Conservation (phyloP, 2,329 filamentous ascomycete genomes). For the Colletotrichum neosansevieriae region DNA sequence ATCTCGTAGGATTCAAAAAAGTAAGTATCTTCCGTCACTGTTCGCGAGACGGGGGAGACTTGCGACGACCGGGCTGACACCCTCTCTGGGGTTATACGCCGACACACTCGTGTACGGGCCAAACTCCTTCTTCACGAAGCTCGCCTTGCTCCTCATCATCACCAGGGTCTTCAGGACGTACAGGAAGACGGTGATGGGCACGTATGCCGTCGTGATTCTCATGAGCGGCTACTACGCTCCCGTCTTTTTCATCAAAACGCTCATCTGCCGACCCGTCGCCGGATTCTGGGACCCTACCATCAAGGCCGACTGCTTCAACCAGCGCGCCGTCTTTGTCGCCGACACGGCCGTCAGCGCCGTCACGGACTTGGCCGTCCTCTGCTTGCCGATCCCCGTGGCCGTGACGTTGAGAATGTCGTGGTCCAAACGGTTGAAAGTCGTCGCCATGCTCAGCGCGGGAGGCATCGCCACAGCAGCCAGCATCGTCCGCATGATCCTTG, state of each 20-base stretch:
- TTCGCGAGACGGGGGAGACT: too few species aligned
- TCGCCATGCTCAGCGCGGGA: conserved; percentile 47
- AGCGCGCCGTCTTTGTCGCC: conserved; percentile 48
- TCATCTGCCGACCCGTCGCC: conserved; percentile 54
- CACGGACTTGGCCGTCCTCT: conserved; percentile 48
- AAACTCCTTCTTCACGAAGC: conserved; percentile 55
- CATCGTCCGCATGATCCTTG: conserved; percentile 46
- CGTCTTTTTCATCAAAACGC: conserved; percentile 52
- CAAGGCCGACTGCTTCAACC: conserved; percentile 50
- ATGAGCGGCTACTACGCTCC: conserved; percentile 51
- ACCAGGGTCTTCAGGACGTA: conserved; percentile 57
- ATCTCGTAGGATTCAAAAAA: conserved; percentile 51
- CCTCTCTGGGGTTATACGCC: conserved; percentile 47
- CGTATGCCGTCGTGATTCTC: conserved; percentile 53
- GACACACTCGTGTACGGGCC: conserved; percentile 59
- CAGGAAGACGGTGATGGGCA: conserved; percentile 52
- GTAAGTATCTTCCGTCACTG: conserved; percentile 38
- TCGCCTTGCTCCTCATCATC: conserved; percentile 57
- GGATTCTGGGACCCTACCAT: conserved; percentile 53
- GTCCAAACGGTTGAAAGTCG: conserved; percentile 47
- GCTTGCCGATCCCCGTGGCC: conserved; percentile 48
- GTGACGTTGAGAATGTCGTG: conserved; percentile 48
- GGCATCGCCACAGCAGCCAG: conserved; percentile 49
- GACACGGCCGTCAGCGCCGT: conserved; percentile 49
- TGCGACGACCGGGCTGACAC: neutral